Base-by-base conservation (phyloP, 2,329 filamentous ascomycete species). In the Botrytis pseudocinerea region DNA sequence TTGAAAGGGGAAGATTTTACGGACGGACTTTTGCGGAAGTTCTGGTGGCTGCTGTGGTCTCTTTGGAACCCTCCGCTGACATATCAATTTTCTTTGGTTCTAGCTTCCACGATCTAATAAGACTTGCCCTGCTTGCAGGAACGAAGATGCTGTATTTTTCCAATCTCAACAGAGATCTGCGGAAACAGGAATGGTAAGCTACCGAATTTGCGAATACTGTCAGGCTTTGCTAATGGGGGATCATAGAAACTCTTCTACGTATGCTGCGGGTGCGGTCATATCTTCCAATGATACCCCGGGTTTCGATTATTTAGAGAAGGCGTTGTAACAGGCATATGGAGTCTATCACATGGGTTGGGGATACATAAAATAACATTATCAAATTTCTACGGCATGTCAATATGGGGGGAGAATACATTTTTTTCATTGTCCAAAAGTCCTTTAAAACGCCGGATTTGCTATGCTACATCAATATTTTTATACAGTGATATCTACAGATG, bases 91-190 rank as follows among this genome's bases (percentile, higher is more conserved):
- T 80, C 80, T 80, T 78, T 79, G 76, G 79, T 78, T 87, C 81
- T 89, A 98, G 95, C 93, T 98, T 82, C 96, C 96, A 76, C 92
- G 95, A 80, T 91, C 94, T 79, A 93, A 94, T 82, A 94, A 93
- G 84, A 88, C 88, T 74, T 99, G 96, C 85, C 94, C 94, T 70
- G 88, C 87, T 78, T 99, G 97, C 86, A 88, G 89, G 77, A 92
- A 96, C 82, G 90, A 90, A 78, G 95, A 98, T 84, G 94, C 95
- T 63, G 97, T 99, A 74, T 99, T 97, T 85, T 99, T 99, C 86
- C 96, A 99, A 85, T 98, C 95, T 75, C 96, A 99, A 82, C 95
- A 98, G 85, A 92, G 96, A 83, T 97, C 92, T 78, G 93, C 94
- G 66, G 95, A 98, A 83, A 99, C 96, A 62, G 96, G 96, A 85